Evolutionary conservation across 169 alveolate species (phyloP).

Genomic region (Eimeria sp.): DNA sequence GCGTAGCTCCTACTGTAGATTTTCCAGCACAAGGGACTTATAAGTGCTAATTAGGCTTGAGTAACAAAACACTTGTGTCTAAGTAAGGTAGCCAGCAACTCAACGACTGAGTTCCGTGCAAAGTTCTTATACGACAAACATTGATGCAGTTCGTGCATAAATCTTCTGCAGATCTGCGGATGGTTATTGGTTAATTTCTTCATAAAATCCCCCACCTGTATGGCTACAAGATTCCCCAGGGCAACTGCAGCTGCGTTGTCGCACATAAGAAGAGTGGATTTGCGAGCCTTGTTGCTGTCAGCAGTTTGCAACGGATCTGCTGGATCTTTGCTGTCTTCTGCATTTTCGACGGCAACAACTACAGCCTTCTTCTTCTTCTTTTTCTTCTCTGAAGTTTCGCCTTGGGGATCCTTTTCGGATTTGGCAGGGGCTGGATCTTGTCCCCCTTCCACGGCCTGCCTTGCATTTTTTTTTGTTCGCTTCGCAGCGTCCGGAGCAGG

Average conservation of each 20-base stretch:
- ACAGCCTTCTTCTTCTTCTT: slow-evolving; percentile 24
- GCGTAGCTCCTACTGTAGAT: neutral
- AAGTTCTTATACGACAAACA: neutral
- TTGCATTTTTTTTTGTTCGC: neutral
- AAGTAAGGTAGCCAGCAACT: neutral
- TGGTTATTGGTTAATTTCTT: neutral
- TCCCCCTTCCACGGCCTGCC: neutral
- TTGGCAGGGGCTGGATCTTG: neutral
- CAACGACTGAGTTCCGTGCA: neutral
- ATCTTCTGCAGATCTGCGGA: neutral
- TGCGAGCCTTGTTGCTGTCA: slow-evolving; percentile 17
- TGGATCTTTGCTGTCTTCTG: neutral
- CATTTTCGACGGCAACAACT: neutral
- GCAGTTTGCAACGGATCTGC: neutral
- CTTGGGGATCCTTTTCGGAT: neutral
- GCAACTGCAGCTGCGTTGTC: slow-evolving; percentile 75
- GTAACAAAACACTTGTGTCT: neutral
- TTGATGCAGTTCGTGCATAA: neutral
- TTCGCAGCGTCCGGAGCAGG: neutral
- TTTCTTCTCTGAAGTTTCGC: slow-evolving; percentile 10
- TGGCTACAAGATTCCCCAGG: slow-evolving; percentile 59
- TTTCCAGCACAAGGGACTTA: neutral
- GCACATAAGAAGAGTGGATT: slow-evolving; percentile 52
- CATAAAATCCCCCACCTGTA: slow-evolving; percentile 18
- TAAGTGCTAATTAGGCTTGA: neutral